phyloP scores from a whole-genome alignment of 768 basidiomycete species.

The Termitomyces titanicus region DNA sequence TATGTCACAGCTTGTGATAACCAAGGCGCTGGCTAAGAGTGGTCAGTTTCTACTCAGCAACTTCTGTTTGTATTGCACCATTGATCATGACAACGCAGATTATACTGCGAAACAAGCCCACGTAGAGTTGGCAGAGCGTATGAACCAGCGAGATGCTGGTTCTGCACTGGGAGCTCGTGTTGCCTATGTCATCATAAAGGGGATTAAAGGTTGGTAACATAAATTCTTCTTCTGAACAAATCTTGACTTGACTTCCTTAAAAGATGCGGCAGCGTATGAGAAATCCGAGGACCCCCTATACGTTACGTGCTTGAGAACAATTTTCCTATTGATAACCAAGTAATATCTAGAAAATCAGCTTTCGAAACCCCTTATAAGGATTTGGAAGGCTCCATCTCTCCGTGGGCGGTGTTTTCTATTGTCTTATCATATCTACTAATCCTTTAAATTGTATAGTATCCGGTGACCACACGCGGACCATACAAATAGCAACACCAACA shows the following conservation, averaged over 20 bases:
- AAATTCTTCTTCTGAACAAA: background rate
- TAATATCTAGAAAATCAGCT: constrained; percentile 99
- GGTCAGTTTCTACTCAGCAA: constrained; percentile 40
- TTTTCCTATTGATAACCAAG: constrained; percentile 94
- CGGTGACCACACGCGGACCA: constrained; percentile 93
- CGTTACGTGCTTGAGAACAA: constrained; percentile 97
- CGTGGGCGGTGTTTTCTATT: constrained; percentile 44
- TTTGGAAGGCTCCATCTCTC: constrained; percentile 85
- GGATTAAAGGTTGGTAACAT: constrained; percentile 68
- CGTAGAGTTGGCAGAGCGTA: constrained; percentile 90
- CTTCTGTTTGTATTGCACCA: background rate
- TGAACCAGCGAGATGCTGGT: constrained; percentile 95
- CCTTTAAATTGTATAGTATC: constrained; percentile 67
- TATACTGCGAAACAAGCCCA: constrained; percentile 96
- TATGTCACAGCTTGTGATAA: constrained; percentile 99
- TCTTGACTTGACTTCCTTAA: background rate
- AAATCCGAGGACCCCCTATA: constrained; percentile 98
- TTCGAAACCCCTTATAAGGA: constrained; percentile 93
- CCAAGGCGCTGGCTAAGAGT: constrained; percentile 90
- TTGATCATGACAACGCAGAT: constrained; percentile 40
- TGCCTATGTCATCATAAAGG: constrained; percentile 97
- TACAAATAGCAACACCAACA: constrained; percentile 95
- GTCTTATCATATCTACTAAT: constrained; percentile 5
- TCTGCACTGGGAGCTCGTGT: constrained; percentile 99
- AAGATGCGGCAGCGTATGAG: constrained; percentile 95